Evolutionary conservation across 1,284 basidiomycete genomes (phyloP), one percentile per base, ranked within the genome.

Genomic region (Xerocomus minutiporus): DNA sequence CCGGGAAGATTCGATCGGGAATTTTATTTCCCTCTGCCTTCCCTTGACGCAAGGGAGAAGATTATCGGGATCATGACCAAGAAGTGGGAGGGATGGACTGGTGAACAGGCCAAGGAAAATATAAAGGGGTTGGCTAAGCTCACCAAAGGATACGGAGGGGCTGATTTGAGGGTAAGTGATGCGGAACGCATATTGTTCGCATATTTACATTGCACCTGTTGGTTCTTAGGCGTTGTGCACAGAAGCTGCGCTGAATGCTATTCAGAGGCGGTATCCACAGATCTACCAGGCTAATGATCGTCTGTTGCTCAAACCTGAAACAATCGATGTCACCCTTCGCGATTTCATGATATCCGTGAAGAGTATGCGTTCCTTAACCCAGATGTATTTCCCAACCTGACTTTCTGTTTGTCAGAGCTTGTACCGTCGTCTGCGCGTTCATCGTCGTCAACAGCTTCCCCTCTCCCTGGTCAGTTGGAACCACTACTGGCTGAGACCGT

Each of bases 311-410:
- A 83, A 94, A 56, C 91, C 95, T 1, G 87, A 91, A 60, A 86
- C 87, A 1, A 97, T 99, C 57, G 79, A 80, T 38, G 86, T 98
- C 8, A 85, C 89, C 46, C 79, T 97, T 38, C 82, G 92, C 51
- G 97, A 99, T 71, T 99, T 99, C 66, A 95, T 97, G 92, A 89
- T 97, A 64, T 93, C 95, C 1, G 86, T 97, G 58, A 95, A 97
- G 73, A 95, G 94, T 96, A 63, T 56, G 84, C 76, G 13, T 54
- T 50, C 41, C 49, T 56, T 47, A 47, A 32, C 17, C 29, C 53
- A 13, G 12, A 34, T 25, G 8, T 8, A 45, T 36, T 47, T 42
- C 44, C 45, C 41, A 20, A 50, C 13, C 50, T 56, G 38, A 56
- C 45, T 44, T 54, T 48, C 15, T 46, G 15, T 13, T 47, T 20